phyloP scores from a whole-genome alignment of 2,329 filamentous ascomycete genomes.

The Scolecobasidium constrictum region DNA sequence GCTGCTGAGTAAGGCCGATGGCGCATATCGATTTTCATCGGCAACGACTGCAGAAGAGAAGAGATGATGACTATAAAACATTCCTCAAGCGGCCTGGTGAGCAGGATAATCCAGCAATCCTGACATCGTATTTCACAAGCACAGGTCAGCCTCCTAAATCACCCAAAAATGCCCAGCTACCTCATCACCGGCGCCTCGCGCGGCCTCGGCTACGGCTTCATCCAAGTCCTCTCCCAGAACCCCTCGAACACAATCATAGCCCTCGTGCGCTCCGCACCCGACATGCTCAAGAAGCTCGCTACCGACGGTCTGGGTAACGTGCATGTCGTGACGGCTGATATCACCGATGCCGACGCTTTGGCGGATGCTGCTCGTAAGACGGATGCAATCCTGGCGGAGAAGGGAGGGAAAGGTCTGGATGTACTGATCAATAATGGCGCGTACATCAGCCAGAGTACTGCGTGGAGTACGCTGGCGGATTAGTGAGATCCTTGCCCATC shows the following conservation, averaged over 20 bases:
- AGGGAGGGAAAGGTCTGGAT: constrained; percentile 17
- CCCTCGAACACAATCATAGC: constrained; percentile 22
- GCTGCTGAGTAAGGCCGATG: too few relatives aligned
- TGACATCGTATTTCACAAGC: neutral
- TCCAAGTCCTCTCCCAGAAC: constrained; percentile 19
- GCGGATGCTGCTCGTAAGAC: constrained; percentile 17
- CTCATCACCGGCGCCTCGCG: constrained; percentile 22
- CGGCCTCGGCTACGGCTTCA: constrained; percentile 23
- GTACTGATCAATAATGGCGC: constrained; percentile 23
- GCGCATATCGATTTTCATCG: too few relatives aligned
- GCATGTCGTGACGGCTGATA: constrained; percentile 35
- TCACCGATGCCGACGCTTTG: constrained; percentile 28
- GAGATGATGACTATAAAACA: too few relatives aligned
- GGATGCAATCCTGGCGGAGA: neutral
- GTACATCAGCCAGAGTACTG: constrained; percentile 11
- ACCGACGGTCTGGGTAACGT: constrained; percentile 27
- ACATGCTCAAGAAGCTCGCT: constrained; percentile 13
- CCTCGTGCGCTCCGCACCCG: constrained; percentile 21
- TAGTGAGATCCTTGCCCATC: constrained; percentile 9
- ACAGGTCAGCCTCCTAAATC: neutral
- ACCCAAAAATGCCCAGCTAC: constrained; percentile 19
- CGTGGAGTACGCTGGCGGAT: constrained; percentile 14
- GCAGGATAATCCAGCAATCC: neutral
- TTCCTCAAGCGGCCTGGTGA: too few relatives aligned
- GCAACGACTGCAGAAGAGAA: too few relatives aligned